A percentile compares a stretch with the other conserved stretches of the same genome.
phyloP scores from a whole-genome alignment of 495 filamentous ascomycete species.

The Trichoderma erinaceum region DNA sequence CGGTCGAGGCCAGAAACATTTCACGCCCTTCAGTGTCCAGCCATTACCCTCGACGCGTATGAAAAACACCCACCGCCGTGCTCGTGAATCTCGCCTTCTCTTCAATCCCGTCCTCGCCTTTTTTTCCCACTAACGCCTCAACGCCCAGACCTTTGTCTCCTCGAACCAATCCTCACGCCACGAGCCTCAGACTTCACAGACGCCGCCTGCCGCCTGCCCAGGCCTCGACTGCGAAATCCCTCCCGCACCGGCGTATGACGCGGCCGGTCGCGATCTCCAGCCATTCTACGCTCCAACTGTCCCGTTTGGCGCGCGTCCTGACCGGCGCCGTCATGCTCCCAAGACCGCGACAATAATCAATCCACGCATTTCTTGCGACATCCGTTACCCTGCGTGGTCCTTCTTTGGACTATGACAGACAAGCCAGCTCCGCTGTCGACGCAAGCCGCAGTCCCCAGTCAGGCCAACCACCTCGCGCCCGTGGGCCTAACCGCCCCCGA shows the following conservation, averaged over 20 bases:
- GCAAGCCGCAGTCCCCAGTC: slow-evolving; percentile 48
- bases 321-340: slow-evolving; percentile 53
- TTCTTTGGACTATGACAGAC: slow-evolving; percentile 91
- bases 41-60: slow-evolving; percentile 15
- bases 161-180: slow-evolving; percentile 17
- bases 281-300: slow-evolving; percentile 19
- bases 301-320: slow-evolving; percentile 31
- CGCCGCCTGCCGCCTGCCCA: slow-evolving; percentile 9
- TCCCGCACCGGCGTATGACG: slow-evolving; percentile 5
- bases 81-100: slow-evolving; percentile 8
- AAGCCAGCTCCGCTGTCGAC: slow-evolving; percentile 58
- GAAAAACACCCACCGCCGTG: slow-evolving; percentile 1
- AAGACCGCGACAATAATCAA: slow-evolving; percentile 45
- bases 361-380: slow-evolving; percentile 32
- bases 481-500: slow-evolving; percentile 51
- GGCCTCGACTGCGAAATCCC: neutral
- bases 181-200: slow-evolving; percentile 19
- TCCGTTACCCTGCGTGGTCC: slow-evolving; percentile 40
- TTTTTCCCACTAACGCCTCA: slow-evolving; percentile 5
- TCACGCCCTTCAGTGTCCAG: neutral
- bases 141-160: slow-evolving; percentile 17
- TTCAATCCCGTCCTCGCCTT: neutral
- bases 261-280: slow-evolving; percentile 9
- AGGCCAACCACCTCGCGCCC: slow-evolving; percentile 36
- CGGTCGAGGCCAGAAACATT: slow-evolving; percentile 13